phyloP scores from a whole-genome alignment of 202 grass and related monocot species.

The Setaria viridis region DNA sequence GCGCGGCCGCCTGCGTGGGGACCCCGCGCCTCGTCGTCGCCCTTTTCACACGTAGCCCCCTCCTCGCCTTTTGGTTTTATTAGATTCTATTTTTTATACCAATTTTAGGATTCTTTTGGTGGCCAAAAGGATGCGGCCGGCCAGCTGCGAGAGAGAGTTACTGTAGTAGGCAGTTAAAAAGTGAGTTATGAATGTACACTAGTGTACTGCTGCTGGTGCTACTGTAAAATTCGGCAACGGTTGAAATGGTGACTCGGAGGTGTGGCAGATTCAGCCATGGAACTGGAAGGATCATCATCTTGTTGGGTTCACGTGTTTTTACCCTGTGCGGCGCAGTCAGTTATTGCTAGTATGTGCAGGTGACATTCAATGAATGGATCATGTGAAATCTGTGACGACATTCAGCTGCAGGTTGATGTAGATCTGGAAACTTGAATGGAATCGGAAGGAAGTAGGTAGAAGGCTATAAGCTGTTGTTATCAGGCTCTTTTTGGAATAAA shows the following conservation, averaged over 20 bases:
- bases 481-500: not conserved
- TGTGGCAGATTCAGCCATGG: slow-evolving; percentile 25
- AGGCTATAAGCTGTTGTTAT: not conserved
- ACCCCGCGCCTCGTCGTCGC: not conserved
- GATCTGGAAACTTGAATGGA: slow-evolving; percentile 47
- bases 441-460: slow-evolving; percentile 4
- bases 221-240: slow-evolving; percentile 33
- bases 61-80: slow-evolving; percentile 27
- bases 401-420: slow-evolving; percentile 8
- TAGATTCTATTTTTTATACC: slow-evolving; percentile 46
- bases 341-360: slow-evolving; percentile 26
- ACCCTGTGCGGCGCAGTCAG: slow-evolving; percentile 21
- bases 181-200: slow-evolving; percentile 27
- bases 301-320: slow-evolving; percentile 32
- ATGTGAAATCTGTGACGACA: slow-evolving; percentile 44
- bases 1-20: not conserved
- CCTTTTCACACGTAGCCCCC: slow-evolving; percentile 30
- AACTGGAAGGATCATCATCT: not conserved
- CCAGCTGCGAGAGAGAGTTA: slow-evolving; percentile 8
- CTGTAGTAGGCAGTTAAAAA: slow-evolving; percentile 7
- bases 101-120: slow-evolving; percentile 62
- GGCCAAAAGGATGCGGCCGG: slow-evolving; percentile 48
- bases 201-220: not conserved
- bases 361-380: slow-evolving; percentile 51
- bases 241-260: slow-evolving; percentile 17